phyloP scores from a whole-genome alignment of 108 stramenopile species.

The Conticribra weissflogii region DNA sequence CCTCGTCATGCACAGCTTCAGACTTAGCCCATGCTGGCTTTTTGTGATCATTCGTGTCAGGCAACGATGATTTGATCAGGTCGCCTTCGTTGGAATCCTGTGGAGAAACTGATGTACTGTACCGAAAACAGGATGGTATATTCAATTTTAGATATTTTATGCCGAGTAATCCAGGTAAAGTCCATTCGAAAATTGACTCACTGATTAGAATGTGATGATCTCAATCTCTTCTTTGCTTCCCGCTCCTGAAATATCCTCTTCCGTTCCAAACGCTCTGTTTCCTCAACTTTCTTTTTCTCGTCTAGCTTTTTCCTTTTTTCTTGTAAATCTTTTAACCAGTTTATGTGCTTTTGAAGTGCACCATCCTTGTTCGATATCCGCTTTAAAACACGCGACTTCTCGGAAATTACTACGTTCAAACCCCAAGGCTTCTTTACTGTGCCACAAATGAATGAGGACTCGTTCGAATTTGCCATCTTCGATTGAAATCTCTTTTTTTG shows the following conservation, averaged over 20 bases:
- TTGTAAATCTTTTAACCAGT: constrained; percentile 48
- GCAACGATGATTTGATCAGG: no score
- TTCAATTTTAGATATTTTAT: no score
- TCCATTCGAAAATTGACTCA: not conserved
- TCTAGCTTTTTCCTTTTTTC: constrained; percentile 22
- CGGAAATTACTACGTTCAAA: constrained; percentile 27
- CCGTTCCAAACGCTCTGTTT: constrained; percentile 29
- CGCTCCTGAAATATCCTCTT: constrained; percentile 47
- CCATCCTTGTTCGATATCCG: constrained; percentile 47
- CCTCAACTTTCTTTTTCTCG: constrained; percentile 42
- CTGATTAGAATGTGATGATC: not conserved
- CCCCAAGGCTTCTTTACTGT: constrained; percentile 35
- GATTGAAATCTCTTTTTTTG: not conserved
- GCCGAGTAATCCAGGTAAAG: no score
- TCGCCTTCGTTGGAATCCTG: no score
- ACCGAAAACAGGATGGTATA: no score
- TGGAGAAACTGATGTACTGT: no score
- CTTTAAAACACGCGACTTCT: constrained; percentile 46
- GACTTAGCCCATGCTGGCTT: constrained; percentile 84
- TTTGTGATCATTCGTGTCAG: no score
- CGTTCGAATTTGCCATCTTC: not conserved
- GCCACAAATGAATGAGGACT: constrained; percentile 22
- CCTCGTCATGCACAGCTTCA: constrained; percentile 50
- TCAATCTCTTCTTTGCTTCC: constrained; percentile 54
- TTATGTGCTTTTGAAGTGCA: constrained; percentile 36